Conservation (phyloP, 805 yeast species). For the Wickerhamiella azymoides region DNA sequence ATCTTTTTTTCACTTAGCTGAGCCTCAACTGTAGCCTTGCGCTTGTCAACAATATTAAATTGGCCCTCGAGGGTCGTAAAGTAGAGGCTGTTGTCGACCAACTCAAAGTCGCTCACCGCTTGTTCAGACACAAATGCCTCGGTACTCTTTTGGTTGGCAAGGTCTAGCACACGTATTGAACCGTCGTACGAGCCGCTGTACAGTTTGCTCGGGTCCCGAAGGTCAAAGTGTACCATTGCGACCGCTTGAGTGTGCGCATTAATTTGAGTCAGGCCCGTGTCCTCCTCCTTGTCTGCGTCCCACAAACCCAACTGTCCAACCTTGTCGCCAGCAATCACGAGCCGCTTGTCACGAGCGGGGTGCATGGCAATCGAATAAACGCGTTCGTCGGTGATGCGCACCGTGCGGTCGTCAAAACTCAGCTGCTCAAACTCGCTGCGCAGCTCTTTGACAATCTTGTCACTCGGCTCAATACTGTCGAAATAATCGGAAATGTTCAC, state of each 20-base stretch:
- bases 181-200: constrained; percentile 80
- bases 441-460: constrained; percentile 33
- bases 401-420: constrained; percentile 47
- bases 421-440: constrained; percentile 43
- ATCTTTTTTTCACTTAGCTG: constrained; percentile 81
- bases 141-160: constrained; percentile 42
- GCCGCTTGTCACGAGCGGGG: constrained; percentile 47
- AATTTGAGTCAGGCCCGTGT: constrained; percentile 39
- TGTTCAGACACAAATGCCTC: constrained; percentile 45
- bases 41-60: constrained; percentile 57
- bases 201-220: constrained; percentile 38
- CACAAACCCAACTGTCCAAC: constrained; percentile 79
- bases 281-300: constrained; percentile 43
- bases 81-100: constrained; percentile 47
- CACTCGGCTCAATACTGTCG: constrained; percentile 42
- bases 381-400: constrained; percentile 47
- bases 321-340: constrained; percentile 79
- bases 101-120: constrained; percentile 51
- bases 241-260: constrained; percentile 67
- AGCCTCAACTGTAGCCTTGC: constrained; percentile 28
- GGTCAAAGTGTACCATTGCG: constrained; percentile 45
- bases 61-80: constrained; percentile 72
- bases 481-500: constrained; percentile 26
- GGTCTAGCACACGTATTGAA: constrained; percentile 57
- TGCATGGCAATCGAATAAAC: constrained; percentile 66